Base-by-base conservation (phyloP, 768 basidiomycete species). In the Phylloporus sp. region DNA sequence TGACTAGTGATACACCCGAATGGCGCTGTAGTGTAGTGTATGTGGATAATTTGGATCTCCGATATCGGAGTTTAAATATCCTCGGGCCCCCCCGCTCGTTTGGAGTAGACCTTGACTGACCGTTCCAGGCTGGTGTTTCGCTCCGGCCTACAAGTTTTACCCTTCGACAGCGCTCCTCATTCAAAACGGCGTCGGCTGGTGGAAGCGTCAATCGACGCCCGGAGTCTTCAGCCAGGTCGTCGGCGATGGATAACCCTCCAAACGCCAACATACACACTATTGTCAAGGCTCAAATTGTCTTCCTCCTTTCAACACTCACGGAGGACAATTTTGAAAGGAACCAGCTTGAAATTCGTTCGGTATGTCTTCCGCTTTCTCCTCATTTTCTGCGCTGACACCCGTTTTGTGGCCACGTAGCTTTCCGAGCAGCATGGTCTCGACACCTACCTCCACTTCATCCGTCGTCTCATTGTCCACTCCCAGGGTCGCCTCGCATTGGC, bases 271-370 rank as follows among this genome's bases (percentile, higher is more conserved):
- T 92, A 66, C 85, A 91, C 72, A 91, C 88, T 68, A 92, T 92
- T 71, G 91, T 93, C 75, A 91, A 90, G 73, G 89, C 95, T 54
- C 95, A 99, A 78, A 95, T 99, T 67, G 94, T 95, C 59, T 98
- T 99, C 73, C 80, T 97, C 52, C 81, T 99, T 59, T 93, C 91
- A 26, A 97, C 93, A 24, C 82, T 98, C 55, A 93, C 91, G 53
- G 95, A 98, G 73, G 95, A 98, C 63, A 94, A 93, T 73, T 99
- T 92, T 68, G 91, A 91, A 67, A 83, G 91, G 67, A 92, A 97
- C 72, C 87, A 94, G 68, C 74, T 83, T 50, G 95, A 99, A 76
- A 97, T 99, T 63, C 86, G 92, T 66, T 91, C 91, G 51, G 95
- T 97, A 67, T 61, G 93, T 79, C 32, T 41, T 16, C 49, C 45